Evolutionary conservation across 2,329 filamentous ascomycete species (phyloP).

Genomic region (Xylariaceae sp.): DNA sequence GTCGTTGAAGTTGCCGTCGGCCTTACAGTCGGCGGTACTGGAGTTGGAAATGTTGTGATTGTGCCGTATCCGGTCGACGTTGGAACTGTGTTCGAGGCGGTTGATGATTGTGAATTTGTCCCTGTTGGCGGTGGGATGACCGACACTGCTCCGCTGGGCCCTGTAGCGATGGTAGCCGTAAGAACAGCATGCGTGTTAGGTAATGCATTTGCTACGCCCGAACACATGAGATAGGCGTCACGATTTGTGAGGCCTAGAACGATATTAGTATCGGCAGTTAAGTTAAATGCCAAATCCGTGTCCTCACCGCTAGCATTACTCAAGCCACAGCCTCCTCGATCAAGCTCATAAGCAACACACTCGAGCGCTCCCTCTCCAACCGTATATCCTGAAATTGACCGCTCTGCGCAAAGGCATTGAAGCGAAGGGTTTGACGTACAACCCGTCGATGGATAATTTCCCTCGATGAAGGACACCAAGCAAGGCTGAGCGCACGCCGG

Average conservation of each 20-base stretch:
- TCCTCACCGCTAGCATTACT: conserved; percentile 45
- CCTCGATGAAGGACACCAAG: conserved; percentile 63
- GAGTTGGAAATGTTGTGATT: conserved; percentile 18
- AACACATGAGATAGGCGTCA: conserved; percentile 62
- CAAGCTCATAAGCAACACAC: conserved; percentile 61
- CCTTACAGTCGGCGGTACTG: conserved; percentile 7
- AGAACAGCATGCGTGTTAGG: conserved; percentile 61
- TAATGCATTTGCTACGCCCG: conserved; percentile 50
- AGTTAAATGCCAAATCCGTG: conserved; percentile 3
- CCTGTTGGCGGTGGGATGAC: conserved; percentile 18
- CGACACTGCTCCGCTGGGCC: conserved; percentile 34
- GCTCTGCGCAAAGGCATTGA: conserved; percentile 64
- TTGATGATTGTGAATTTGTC: conserved; percentile 1
- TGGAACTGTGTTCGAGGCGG: background rate
- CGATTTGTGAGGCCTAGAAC: conserved; percentile 19
- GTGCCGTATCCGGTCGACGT: conserved; percentile 8
- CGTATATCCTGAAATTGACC: conserved; percentile 65
- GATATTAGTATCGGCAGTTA: conserved; percentile 24
- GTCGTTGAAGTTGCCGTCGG: conserved; percentile 12
- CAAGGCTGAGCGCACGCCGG: conserved; percentile 48
- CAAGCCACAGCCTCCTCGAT: conserved; percentile 54
- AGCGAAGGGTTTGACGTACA: conserved; percentile 58
- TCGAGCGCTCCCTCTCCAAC: conserved; percentile 72
- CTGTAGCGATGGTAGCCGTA: conserved; percentile 56
- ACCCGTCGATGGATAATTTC: conserved; percentile 55